These are phyloP conservation scores for Blastosporella zonata DNA, from an alignment of 1,284 basidiomycete species.

Conservation along the genomic window DNA sequence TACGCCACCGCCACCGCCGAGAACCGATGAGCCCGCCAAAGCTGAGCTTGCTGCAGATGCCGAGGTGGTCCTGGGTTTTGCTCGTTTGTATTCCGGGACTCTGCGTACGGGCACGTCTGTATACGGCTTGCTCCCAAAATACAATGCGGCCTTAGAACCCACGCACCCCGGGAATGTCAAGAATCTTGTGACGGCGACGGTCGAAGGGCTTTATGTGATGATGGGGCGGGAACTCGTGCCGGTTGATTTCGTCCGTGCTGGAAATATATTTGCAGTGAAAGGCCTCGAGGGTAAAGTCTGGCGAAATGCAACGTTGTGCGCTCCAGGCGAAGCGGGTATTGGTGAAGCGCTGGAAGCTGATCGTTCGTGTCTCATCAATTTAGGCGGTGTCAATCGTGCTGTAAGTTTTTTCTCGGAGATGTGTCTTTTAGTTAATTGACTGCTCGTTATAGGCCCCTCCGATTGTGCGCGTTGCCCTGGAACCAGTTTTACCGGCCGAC, in stretches of 20 bases:
- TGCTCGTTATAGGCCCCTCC: conserved; percentile 61
- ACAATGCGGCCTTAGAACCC: conserved; percentile 66
- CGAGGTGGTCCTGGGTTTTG: conserved; percentile 87
- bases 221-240: conserved; percentile 94
- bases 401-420: conserved; percentile 40
- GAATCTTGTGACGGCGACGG: conserved; percentile 60
- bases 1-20: conserved; percentile 8
- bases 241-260: conserved; percentile 85
- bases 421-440: conserved; percentile 5
- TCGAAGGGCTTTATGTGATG: conserved; percentile 90
- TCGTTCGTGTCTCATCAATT: conserved; percentile 68
- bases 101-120: conserved; percentile 67
- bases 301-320: conserved; percentile 89
- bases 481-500: conserved; percentile 86
- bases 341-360: conserved; percentile 33
- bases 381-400: conserved; percentile 73
- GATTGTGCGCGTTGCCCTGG: conserved; percentile 94
- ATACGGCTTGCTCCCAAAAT: conserved; percentile 87
- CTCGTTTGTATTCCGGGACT: conserved; percentile 90
- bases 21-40: conserved; percentile 17
- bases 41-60: conserved; percentile 29
- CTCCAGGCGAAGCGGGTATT: conserved; percentile 47
- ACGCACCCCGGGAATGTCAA: conserved; percentile 71
- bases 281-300: conserved; percentile 91
- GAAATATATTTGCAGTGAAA: conserved; percentile 92